Evolutionary conservation across 1,139 yeast genomes (phyloP), one percentile per base, ranked within the genome.

Genomic region (Saccharomyces uvarum): DNA sequence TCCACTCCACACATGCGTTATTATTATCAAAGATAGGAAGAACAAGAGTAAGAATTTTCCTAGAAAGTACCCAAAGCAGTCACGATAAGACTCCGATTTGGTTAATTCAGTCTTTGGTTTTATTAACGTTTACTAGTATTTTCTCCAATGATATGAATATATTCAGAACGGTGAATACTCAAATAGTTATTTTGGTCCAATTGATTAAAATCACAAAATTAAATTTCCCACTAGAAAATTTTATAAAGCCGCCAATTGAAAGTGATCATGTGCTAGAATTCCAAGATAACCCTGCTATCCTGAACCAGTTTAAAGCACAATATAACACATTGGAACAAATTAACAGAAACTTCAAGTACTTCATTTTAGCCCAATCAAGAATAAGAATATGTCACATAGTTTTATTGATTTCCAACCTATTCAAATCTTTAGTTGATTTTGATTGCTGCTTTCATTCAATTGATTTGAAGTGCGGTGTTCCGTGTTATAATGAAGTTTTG

Each of bases 351-450:
- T 87, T 83, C 75, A 83, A 85, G 54, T 88, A 88, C 69, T 91
- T 90, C 64, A 77, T 89, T 42, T 74, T 80, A 66, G 87, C 90
- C 0, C 97, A 91, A 71, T 83, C 93, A 46, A 78, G 97, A 62
- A 88, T 90, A 54, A 78, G 97, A 64, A 88, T 97, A 0, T 80
- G 91, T 64, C 95, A 88, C 63, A 85, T 86, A 2, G 82, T 90
- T 52, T 83, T 88, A 63, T 77, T 86, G 64, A 76, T 90, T 19
- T 84, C 89, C 54, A 84, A 86, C 38, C 72, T 88, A 59, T 78
- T 88, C 65, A 81, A 90, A 0, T 78, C 88, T 2, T 75, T 86
- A 57, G 80, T 83, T 59, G 91, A 86, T n/a, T 73, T 81, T 13
- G 80, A 80, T 9, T 78, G 84, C 63, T 72, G 81, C 59, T 67